Evolutionary conservation across 805 yeast species (phyloP).

Genomic region (Candida piceae): DNA sequence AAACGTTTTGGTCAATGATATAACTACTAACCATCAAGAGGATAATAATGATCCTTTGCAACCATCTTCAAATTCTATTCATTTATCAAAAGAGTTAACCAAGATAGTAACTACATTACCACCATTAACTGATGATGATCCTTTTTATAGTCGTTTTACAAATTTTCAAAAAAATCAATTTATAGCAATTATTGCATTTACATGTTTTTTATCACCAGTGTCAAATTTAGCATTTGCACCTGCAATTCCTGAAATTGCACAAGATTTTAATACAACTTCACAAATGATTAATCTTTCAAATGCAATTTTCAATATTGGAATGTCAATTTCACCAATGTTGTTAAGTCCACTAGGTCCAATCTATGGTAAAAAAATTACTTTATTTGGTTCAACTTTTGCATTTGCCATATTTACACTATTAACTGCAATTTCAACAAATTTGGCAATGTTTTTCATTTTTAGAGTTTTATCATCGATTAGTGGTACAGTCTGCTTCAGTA

Average conservation of each 20-base stretch:
- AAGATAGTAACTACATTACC: conserved; percentile 14
- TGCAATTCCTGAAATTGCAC: conserved; percentile 47
- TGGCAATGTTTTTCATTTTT: conserved; percentile 51
- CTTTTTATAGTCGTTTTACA: conserved; percentile 25
- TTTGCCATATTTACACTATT: conserved; percentile 20
- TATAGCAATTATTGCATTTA: conserved; percentile 31
- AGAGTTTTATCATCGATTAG: conserved; percentile 46
- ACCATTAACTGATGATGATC: conserved; percentile 23
- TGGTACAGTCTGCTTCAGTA: conserved; percentile 51
- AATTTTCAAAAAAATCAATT: conserved; percentile 23
- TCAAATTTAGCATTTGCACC: conserved; percentile 44
- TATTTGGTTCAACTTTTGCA: conserved; percentile 36
- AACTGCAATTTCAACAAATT: conserved; percentile 41
- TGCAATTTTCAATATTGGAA: conserved; percentile 45
- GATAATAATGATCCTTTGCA: too few species aligned
- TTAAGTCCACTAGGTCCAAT: conserved; percentile 47
- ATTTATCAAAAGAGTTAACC: conserved; percentile 19
- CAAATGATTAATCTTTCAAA: conserved; percentile 44
- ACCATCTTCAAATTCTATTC: not conserved
- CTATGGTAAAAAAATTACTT: conserved; percentile 44
- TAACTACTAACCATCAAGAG: too few species aligned
- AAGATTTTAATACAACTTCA: conserved; percentile 40
- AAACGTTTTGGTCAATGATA: too few species aligned
- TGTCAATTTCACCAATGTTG: conserved; percentile 50
- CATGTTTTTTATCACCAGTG: conserved; percentile 43